Percentiles rank a stretch among this genome's conserved stretches.
Conservation (phyloP, 2,329 filamentous ascomycete species). For the Aspergillus puulaauensis region DNA sequence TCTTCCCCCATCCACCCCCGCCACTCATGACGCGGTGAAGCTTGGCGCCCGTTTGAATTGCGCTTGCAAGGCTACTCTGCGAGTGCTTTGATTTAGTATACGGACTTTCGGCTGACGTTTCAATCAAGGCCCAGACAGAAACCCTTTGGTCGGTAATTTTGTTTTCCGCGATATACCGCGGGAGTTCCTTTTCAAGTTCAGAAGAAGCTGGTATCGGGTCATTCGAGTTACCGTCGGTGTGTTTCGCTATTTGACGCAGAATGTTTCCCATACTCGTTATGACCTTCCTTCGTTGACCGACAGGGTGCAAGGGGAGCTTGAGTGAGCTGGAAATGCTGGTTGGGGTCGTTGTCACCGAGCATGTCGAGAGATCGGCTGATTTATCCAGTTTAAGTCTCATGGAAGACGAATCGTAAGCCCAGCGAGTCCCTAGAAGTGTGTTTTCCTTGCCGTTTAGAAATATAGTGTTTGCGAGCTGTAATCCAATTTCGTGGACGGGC, state of each 20-base stretch:
- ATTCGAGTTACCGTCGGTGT: conserved; percentile 24
- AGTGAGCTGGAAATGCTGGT: conserved; percentile 21
- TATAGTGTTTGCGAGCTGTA: conserved; percentile 43
- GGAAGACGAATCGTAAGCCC: conserved; percentile 25
- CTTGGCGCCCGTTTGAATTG: conserved; percentile 34
- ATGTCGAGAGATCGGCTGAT: conserved; percentile 32
- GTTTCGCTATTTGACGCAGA: conserved; percentile 40
- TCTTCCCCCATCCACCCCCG: conserved; percentile 48
- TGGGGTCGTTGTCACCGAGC: conserved; percentile 24
- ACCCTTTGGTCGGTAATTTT: conserved; percentile 37
- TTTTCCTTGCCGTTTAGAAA: conserved; percentile 44
- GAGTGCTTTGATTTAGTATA: conserved; percentile 10
- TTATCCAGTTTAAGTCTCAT: conserved; percentile 25
- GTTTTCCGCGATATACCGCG: conserved; percentile 39
- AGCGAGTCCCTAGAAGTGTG: conserved; percentile 39
- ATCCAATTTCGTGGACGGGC: conserved; percentile 32
- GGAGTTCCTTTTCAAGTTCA: conserved; percentile 42
- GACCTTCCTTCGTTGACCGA: conserved; percentile 38
- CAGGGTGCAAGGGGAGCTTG: conserved; percentile 35
- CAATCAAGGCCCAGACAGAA: conserved; percentile 44
- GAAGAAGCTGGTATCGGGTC: conserved; percentile 40
- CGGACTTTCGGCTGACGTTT: conserved; percentile 22
- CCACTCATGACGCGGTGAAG: conserved; percentile 45
- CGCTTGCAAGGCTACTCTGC: conserved; percentile 24
- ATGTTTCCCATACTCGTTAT: conserved; percentile 46